These are phyloP conservation scores for Sedum album DNA, from an alignment of 164 flowering plant species.

Conservation along the genomic window DNA sequence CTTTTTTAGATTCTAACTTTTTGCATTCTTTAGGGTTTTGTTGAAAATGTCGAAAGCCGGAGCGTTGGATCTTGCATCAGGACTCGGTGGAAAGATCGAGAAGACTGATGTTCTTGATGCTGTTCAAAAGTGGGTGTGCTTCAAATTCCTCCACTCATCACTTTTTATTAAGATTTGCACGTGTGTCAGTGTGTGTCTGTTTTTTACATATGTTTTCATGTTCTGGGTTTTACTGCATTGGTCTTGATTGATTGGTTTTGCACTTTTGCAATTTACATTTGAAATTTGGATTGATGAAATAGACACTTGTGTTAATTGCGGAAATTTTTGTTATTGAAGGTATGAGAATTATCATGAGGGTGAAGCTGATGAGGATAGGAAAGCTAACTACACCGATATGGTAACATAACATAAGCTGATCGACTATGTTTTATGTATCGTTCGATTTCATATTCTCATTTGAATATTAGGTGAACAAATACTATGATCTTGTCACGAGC, in stretches of 20 bases:
- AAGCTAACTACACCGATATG: conserved; percentile 88
- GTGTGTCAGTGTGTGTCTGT: neutral
- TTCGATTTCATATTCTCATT: too few species aligned
- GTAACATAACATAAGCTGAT: conserved; percentile 25
- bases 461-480: conserved; percentile 74
- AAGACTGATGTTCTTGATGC: conserved; percentile 30
- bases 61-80: conserved; percentile 88
- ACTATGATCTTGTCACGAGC: conserved; percentile 96
- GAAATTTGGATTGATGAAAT: neutral
- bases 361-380: conserved; percentile 84
- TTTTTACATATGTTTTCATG: neutral
- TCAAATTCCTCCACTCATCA: too few species aligned
- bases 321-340: conserved; percentile 33
- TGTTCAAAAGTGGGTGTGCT: conserved; percentile 5
- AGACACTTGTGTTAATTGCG: too few species aligned
- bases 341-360: conserved; percentile 98
- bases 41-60: conserved; percentile 67
- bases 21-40: neutral
- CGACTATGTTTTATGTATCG: neutral
- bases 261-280: neutral
- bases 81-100: conserved; percentile 85
- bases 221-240: too few species aligned
- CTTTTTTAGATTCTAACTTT: neutral
- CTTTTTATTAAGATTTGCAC: neutral
- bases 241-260: too few species aligned